These are phyloP conservation scores for Spathaspora passalidarum DNA, from an alignment of 805 yeast species.

Conservation along the genomic window DNA sequence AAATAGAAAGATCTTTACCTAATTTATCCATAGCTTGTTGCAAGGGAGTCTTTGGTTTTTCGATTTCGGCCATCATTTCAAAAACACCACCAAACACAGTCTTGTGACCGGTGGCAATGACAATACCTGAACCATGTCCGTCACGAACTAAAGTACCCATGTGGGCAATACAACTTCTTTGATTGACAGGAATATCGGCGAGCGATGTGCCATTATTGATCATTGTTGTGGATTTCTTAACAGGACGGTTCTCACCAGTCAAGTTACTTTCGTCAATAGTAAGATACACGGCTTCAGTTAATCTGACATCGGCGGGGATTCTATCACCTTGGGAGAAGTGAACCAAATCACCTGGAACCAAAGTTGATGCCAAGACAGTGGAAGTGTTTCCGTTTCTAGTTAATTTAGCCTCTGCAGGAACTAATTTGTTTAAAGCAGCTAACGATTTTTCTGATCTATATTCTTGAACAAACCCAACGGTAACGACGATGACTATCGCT, in stretches of 20 bases:
- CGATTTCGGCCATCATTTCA: constrained; percentile 92
- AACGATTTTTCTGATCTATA: constrained; percentile 92
- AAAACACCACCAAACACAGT: constrained; percentile 95
- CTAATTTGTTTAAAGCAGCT: constrained; percentile 87
- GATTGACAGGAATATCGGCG: constrained; percentile 48
- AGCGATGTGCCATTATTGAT: constrained; percentile 20
- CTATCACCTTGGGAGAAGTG: constrained; percentile 90
- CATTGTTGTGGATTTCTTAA: constrained; percentile 48
- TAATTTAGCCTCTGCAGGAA: constrained; percentile 95
- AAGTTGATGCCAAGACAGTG: constrained; percentile 76
- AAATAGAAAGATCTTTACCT: constrained; percentile 84
- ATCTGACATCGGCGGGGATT: constrained; percentile 91
- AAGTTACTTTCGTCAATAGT: constrained; percentile 89
- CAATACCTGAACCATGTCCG: constrained; percentile 93
- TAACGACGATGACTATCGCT: constrained; percentile 89
- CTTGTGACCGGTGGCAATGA: constrained; percentile 81
- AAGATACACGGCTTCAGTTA: constrained; percentile 74
- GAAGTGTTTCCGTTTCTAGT: constrained; percentile 78
- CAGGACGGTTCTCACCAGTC: constrained; percentile 94
- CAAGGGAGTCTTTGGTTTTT: constrained; percentile 96
- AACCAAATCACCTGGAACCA: constrained; percentile 96
- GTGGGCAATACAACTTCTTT: constrained; percentile 77
- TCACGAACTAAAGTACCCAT: constrained; percentile 98
- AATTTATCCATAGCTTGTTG: constrained; percentile 94
- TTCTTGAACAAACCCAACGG: constrained; percentile 97